Evolutionary conservation across 2,329 filamentous ascomycete genomes (phyloP).

Genomic region (Xylaria sp.): DNA sequence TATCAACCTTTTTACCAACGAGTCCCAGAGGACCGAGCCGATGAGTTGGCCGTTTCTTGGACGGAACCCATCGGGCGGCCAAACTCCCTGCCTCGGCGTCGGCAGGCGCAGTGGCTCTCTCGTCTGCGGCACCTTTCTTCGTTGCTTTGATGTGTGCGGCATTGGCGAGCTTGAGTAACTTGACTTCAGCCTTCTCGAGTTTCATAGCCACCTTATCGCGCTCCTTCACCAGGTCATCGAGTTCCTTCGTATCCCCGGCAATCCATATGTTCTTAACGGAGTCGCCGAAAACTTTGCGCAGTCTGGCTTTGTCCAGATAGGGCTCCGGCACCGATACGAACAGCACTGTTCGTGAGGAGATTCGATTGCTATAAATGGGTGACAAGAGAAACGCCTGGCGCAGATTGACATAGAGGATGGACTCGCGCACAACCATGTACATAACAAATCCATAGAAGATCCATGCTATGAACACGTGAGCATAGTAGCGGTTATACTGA

Average conservation of each 20-base stretch:
- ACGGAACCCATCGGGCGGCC: constrained; percentile 78
- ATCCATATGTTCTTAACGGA: constrained; percentile 89
- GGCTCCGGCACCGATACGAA: constrained; percentile 84
- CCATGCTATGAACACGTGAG: constrained; percentile 83
- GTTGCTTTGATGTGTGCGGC: constrained; percentile 73
- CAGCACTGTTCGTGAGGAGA: constrained; percentile 90
- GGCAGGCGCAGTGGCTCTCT: constrained; percentile 60
- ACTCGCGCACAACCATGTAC: constrained; percentile 87
- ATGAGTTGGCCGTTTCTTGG: constrained; percentile 81
- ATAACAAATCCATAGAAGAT: constrained; percentile 89
- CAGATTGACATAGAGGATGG: constrained; percentile 90
- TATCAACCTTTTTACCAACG: constrained; percentile 90
- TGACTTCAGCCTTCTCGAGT: constrained; percentile 87
- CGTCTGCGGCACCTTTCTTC: constrained; percentile 65
- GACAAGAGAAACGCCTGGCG: constrained; percentile 92
- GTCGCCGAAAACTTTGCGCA: constrained; percentile 84
- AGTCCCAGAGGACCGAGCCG: constrained; percentile 73
- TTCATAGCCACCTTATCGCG: constrained; percentile 83
- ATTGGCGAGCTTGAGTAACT: constrained; percentile 84
- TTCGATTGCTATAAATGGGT: constrained; percentile 82
- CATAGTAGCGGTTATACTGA: constrained; percentile 76
- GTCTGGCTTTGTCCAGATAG: constrained; percentile 80
- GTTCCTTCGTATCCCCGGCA: constrained; percentile 77
- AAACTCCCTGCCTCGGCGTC: constrained; percentile 76
- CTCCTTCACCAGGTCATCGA: constrained; percentile 84